phyloP scores from a whole-genome alignment of 2,329 filamentous ascomycete species.

The Fusarium duplospermum region DNA sequence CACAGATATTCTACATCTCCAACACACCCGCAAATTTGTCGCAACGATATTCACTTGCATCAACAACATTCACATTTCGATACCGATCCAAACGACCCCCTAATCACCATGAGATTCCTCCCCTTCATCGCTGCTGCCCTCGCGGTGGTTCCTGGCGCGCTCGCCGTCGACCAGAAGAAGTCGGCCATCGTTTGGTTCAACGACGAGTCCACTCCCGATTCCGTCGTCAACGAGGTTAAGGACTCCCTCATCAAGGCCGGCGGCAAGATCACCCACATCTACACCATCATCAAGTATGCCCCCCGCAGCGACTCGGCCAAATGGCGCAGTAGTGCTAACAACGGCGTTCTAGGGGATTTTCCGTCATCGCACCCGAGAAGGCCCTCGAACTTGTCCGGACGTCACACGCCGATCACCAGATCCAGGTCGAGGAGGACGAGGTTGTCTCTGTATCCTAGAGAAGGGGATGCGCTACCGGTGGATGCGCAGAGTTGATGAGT shows the following conservation, averaged over 20 bases:
- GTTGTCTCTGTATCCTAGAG: slow-evolving; percentile 61
- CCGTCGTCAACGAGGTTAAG: slow-evolving; percentile 77
- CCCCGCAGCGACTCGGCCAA: neutral
- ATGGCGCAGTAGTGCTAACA: slow-evolving; percentile 40
- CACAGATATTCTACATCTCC: neutral
- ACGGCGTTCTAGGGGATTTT: slow-evolving; percentile 74
- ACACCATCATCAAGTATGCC: slow-evolving; percentile 73
- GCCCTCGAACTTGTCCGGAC: slow-evolving; percentile 75
- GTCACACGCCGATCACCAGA: slow-evolving; percentile 62
- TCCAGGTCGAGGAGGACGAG: slow-evolving; percentile 80
- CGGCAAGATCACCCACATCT: slow-evolving; percentile 83
- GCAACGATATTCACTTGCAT: neutral
- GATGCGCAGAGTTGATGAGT: slow-evolving; percentile 8
- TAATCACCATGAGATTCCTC: slow-evolving; percentile 71
- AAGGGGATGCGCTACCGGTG: neutral
- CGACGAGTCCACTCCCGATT: slow-evolving; percentile 71
- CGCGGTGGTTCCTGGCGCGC: slow-evolving; percentile 66
- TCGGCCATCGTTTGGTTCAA: slow-evolving; percentile 84
- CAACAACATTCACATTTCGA: neutral
- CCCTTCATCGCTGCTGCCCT: slow-evolving; percentile 65
- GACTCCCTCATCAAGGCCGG: slow-evolving; percentile 75
- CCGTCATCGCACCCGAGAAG: slow-evolving; percentile 77
- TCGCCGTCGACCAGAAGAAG: slow-evolving; percentile 75
- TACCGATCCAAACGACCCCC: slow-evolving; percentile 1
- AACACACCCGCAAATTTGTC: slow-evolving; percentile 5